A percentile compares a stretch with the other conserved stretches of the same genome.
phyloP scores from a whole-genome alignment of 176 grass and related monocot genomes.

The Oryza punctata region DNA sequence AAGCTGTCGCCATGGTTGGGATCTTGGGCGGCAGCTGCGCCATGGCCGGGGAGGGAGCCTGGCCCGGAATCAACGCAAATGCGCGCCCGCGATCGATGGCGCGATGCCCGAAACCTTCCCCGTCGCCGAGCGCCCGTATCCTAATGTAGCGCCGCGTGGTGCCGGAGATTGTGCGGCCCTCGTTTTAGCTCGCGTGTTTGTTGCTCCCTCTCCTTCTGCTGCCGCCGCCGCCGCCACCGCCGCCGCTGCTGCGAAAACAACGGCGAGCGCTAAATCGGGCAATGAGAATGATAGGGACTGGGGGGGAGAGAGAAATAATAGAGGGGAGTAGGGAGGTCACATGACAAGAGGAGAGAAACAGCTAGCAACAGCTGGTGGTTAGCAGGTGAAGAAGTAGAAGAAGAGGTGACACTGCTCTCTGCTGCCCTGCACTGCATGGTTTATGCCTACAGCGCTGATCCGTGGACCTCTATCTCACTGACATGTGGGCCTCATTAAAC shows the following conservation, averaged over 20 bases:
- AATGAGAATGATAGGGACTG: constrained; percentile 35
- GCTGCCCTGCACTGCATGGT: background rate
- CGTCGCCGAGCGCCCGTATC: background rate
- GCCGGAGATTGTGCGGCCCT: constrained; percentile 15
- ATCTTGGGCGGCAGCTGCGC: constrained; percentile 83
- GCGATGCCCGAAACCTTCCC: constrained; percentile 39
- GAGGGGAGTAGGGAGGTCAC: constrained; percentile 33
- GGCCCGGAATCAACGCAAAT: constrained; percentile 41
- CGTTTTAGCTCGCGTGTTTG: constrained; percentile 36
- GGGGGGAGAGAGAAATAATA: background rate
- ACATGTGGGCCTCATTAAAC: background rate
- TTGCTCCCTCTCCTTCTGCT: background rate
- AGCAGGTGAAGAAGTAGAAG: constrained; percentile 14
- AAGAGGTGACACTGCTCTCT: background rate
- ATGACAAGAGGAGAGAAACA: constrained; percentile 63
- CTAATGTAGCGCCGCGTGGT: constrained; percentile 23
- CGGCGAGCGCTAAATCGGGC: constrained; percentile 42
- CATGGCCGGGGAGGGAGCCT: constrained; percentile 56
- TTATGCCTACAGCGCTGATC: background rate
- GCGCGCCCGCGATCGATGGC: constrained; percentile 47
- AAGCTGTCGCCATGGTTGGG: constrained; percentile 56
- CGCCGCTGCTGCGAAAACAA: constrained; percentile 33
- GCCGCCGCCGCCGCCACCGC: constrained; percentile 9
- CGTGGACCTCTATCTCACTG: background rate
- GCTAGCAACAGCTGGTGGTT: constrained; percentile 68